phyloP scores from a whole-genome alignment of 192 early-diverging fungal species.

The Backusella psychrophila region DNA sequence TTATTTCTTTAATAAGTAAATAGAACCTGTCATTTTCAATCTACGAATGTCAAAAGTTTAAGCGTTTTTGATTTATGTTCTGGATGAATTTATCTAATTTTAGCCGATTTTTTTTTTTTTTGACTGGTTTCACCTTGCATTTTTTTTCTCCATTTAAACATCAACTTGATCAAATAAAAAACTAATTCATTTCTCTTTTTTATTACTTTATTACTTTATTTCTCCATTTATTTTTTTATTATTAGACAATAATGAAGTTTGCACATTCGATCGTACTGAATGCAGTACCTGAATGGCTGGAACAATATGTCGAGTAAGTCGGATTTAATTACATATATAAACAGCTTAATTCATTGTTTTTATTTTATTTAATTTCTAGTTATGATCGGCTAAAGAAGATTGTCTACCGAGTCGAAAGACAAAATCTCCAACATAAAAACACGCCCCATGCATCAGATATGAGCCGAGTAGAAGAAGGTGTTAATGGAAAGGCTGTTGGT shows the following conservation, averaged over 20 bases:
- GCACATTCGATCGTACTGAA: slow-evolving; percentile 88
- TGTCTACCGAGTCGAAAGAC: slow-evolving; percentile 12
- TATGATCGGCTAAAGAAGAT: slow-evolving; percentile 30
- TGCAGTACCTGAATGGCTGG: slow-evolving; percentile 79
- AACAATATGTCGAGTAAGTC: slow-evolving; percentile 71
- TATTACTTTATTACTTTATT: neutral
- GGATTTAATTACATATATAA: neutral
- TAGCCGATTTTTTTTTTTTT: slow-evolving; percentile 3
- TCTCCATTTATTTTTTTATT: neutral
- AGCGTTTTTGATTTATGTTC: neutral
- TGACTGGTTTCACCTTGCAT: neutral
- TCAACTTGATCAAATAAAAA: neutral
- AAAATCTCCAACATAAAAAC: slow-evolving; percentile 2
- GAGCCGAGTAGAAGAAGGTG: neutral
- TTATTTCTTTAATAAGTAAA: neutral
- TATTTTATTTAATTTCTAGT: slow-evolving; percentile 2
- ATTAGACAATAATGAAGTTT: slow-evolving; percentile 74
- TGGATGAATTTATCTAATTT: neutral
- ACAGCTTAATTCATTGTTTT: neutral
- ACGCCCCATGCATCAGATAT: neutral
- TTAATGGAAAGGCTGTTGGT: too few species aligned
- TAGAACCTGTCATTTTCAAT: neutral
- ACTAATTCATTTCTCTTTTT: slow-evolving; percentile 1
- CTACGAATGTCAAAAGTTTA: slow-evolving; percentile 2
- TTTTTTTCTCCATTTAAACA: neutral